Base-by-base conservation (phyloP, 805 yeast genomes). In the Nakazawaea molendinolei region DNA sequence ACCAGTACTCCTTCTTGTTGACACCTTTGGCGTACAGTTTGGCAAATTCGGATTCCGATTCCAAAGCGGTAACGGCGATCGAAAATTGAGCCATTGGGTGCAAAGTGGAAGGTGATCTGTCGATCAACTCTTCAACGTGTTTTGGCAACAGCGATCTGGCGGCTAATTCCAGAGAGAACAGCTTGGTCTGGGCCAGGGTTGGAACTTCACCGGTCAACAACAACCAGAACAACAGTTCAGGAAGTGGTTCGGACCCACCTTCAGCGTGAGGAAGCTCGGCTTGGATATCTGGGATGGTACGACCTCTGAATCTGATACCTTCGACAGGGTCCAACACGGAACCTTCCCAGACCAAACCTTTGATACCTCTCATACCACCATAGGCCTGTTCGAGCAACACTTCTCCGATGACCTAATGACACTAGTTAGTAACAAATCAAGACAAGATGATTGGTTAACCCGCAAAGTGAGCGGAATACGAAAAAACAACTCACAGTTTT, bases 21-120 rank as follows among this genome's bases (percentile, higher is more conserved):
- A 80, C 86, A 65, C 94, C 94, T 41, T 73, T 66, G 49, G 86
- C 90, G 58, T 83, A 83, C 43, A 92, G 90, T 68, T 82, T 81
- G 51, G 90, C 80, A 55, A 82, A 83, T 55, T 76, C 78, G 38
- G 90, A 82, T 67, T 84, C 92, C 43, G 79, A 67, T 69, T 83
- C 90, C 55, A 83, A 69, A 35, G 92, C 87, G 44, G 77, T 80
- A 39, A 83, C 72, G 31, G 90, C 94, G 59, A 84, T 80, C 46
- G 87, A 77, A 57, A 83, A 79, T 67, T 83, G 94, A 38, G 94
- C 89, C 94, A 83, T 83, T 65, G 94, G 92, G 64, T 84, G 92
- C 54, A 84, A 69, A 56, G 74, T 63, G 44, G 78, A 67, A 56
- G 94, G 94, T 47, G 81, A 70, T 54, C 74, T 70, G 69, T 82